Evolutionary conservation across 2,329 filamentous ascomycete species (phyloP).

Genomic region (Diaporthe capsici): DNA sequence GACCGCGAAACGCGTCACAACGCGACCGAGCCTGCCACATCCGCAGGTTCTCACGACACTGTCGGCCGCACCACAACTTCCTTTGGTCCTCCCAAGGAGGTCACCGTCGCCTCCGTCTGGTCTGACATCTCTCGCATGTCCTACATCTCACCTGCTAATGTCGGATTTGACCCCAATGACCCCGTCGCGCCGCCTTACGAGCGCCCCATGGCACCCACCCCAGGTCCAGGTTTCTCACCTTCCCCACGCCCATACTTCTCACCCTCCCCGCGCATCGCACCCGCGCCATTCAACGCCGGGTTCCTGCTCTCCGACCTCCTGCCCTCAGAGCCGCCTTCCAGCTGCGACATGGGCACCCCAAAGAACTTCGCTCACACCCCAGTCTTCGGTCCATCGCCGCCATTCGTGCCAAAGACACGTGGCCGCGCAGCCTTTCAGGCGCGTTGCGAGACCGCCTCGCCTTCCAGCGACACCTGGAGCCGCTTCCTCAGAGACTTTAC

Average conservation of each 20-base stretch:
- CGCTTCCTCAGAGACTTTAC: slow-evolving; percentile 30
- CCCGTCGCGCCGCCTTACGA: slow-evolving; percentile 15
- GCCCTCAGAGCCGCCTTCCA: slow-evolving; percentile 33
- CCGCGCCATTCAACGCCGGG: neutral
- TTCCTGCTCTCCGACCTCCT: slow-evolving; percentile 9
- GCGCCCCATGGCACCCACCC: slow-evolving; percentile 28
- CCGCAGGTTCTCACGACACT: slow-evolving; percentile 70
- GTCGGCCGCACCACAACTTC: slow-evolving; percentile 55
- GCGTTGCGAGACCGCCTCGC: slow-evolving; percentile 34
- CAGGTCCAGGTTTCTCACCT: slow-evolving; percentile 1
- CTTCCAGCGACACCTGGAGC: slow-evolving; percentile 13
- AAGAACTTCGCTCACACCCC: slow-evolving; percentile 28
- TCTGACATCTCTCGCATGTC: slow-evolving; percentile 27
- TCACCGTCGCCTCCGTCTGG: slow-evolving; percentile 9
- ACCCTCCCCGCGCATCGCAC: neutral
- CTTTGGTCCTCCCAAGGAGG: slow-evolving; percentile 26
- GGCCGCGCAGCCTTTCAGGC: slow-evolving; percentile 31
- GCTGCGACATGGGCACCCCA: slow-evolving; percentile 34
- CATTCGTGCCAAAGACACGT: slow-evolving; percentile 31
- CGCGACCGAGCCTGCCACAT: slow-evolving; percentile 61
- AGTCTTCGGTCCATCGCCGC: slow-evolving; percentile 32
- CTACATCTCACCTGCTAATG: slow-evolving; percentile 35
- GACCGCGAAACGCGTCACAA: slow-evolving; percentile 63
- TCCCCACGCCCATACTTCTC: neutral
- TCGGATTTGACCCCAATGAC: slow-evolving; percentile 20